A percentile compares a stretch with the other conserved stretches of the same genome.
Conservation (phyloP, 2,329 filamentous ascomycete genomes). For the Gremmenia infestans region DNA sequence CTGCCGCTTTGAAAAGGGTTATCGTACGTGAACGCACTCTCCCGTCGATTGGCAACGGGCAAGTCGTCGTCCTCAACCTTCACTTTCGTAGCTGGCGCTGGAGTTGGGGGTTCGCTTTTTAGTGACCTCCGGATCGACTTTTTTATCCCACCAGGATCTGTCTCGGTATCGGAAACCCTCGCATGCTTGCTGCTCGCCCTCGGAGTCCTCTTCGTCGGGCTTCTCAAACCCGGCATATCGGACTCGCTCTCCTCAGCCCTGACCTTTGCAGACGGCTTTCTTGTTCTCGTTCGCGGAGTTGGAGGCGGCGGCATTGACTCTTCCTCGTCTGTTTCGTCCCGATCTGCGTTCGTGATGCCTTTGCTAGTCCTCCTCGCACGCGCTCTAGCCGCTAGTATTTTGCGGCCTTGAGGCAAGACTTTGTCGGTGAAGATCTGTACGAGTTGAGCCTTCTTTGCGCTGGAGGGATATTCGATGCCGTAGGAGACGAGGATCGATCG, state of each 20-base stretch:
- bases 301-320: conserved; percentile 46
- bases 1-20: conserved; percentile 92
- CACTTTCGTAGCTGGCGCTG: conserved; percentile 37
- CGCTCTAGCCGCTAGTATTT: conserved; percentile 68
- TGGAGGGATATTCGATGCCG: conserved; percentile 78
- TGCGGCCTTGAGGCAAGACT: conserved; percentile 71
- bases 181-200: conserved; percentile 51
- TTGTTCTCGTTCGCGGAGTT: conserved; percentile 47
- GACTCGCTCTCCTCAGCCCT: conserved; percentile 47
- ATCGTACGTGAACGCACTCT: conserved; percentile 75
- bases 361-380: conserved; percentile 79
- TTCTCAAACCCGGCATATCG: conserved; percentile 38
- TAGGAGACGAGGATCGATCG: conserved; percentile 89
- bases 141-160: conserved; percentile 37
- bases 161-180: conserved; percentile 47
- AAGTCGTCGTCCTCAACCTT: conserved; percentile 50
- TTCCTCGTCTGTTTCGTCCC: conserved; percentile 61
- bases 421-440: conserved; percentile 77
- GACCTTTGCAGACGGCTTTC: conserved; percentile 49
- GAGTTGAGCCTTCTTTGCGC: conserved; percentile 86
- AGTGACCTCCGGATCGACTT: conserved; percentile 47
- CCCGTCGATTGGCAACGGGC: conserved; percentile 35
- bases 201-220: conserved; percentile 50
- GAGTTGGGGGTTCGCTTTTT: conserved; percentile 41
- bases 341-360: conserved; percentile 70